phyloP scores from a whole-genome alignment of 768 basidiomycete species.

The Psilocybe cubensis region DNA sequence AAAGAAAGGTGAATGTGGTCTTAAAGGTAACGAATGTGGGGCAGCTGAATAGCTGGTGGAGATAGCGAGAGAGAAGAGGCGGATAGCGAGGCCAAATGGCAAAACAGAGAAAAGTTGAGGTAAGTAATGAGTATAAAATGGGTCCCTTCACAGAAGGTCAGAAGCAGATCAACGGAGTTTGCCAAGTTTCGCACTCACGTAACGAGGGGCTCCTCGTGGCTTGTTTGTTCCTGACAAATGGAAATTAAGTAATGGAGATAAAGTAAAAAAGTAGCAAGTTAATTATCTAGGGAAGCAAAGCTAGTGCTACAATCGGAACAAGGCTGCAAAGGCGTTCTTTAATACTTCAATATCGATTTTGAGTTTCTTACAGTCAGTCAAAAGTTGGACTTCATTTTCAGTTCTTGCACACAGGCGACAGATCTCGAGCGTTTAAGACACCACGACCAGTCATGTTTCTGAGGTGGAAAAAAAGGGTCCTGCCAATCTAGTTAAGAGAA shows the following conservation, averaged over 20 bases:
- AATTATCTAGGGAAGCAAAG: too few relatives aligned
- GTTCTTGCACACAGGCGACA: constrained; percentile 37
- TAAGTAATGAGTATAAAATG: constrained; percentile 15
- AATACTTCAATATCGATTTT: too few relatives aligned
- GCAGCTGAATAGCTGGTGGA: constrained; percentile 28
- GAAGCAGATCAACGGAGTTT: constrained; percentile 3
- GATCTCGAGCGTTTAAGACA: constrained; percentile 45
- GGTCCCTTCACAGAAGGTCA: constrained; percentile 7
- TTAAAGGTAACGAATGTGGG: constrained; percentile 37
- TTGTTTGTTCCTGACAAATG: neutral
- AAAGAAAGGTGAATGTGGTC: constrained; percentile 22
- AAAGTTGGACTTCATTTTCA: constrained; percentile 14
- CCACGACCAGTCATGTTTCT: constrained; percentile 41
- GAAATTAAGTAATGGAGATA: too few relatives aligned
- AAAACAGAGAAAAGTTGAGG: constrained; percentile 7
- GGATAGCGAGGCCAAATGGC: constrained; percentile 17
- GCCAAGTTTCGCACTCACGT: constrained; percentile 1
- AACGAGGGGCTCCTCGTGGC: constrained; percentile 5
- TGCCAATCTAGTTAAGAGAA: constrained; percentile 12
- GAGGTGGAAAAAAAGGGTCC: constrained; percentile 41
- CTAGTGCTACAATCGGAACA: too few relatives aligned
- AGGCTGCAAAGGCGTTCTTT: too few relatives aligned
- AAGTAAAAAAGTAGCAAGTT: neutral
- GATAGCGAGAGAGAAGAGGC: constrained; percentile 19
- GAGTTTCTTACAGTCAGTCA: neutral